phyloP scores from a whole-genome alignment of 78 protist species.

The Capsaspora owczarzaki region DNA sequence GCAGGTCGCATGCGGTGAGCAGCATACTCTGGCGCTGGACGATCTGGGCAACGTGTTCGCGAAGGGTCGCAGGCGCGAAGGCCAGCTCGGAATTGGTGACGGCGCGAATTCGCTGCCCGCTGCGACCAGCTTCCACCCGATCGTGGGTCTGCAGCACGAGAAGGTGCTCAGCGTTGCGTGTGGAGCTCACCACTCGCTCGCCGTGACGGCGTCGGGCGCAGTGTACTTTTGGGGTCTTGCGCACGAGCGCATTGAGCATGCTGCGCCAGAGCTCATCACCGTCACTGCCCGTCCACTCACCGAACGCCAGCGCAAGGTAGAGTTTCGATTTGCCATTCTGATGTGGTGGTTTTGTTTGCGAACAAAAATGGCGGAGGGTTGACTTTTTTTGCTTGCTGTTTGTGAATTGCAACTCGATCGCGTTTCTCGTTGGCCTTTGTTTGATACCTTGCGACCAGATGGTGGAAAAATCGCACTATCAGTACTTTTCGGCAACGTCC shows the following conservation, averaged over 20 bases:
- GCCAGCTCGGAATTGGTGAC: not conserved
- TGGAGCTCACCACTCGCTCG: constrained; percentile 48
- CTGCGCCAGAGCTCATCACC: no score
- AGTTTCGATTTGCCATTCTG: no score
- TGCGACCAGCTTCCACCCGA: constrained; percentile 27
- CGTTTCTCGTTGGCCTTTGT: no score
- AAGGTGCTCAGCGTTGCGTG: constrained; percentile 25
- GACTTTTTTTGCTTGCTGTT: no score
- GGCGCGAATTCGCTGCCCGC: not conserved
- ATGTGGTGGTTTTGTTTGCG: no score
- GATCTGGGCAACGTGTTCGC: not conserved
- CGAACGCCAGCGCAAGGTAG: no score
- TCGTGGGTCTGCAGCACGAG: not conserved
- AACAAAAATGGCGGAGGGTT: no score
- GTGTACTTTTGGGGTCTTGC: constrained; percentile 34
- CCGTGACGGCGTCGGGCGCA: constrained; percentile 30
- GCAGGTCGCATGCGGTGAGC: constrained; percentile 1
- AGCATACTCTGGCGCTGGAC: not conserved
- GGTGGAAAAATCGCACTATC: not conserved
- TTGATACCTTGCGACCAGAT: no score
- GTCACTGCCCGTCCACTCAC: no score
- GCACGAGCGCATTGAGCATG: no score
- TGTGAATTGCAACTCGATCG: no score
- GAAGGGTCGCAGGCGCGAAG: not conserved
- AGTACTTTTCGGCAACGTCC: no score